Evolutionary conservation across 1,284 basidiomycete species (phyloP), one percentile per base, ranked within the genome.

Genomic region (Sanghuangporus sanghuang): DNA sequence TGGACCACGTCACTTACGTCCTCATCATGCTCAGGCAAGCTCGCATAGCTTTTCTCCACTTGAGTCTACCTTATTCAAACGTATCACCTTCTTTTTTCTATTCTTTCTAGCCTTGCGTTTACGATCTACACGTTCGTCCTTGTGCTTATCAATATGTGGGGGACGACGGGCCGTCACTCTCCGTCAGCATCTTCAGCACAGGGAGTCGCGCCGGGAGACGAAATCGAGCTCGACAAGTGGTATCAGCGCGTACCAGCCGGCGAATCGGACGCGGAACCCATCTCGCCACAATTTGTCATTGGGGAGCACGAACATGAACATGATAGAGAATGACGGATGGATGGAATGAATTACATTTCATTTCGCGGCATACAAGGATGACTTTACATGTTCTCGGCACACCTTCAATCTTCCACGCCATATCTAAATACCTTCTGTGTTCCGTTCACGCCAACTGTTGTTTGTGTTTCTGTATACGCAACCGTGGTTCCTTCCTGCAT

Each of bases 1-100:
- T 95, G 84, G 93, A 95, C 72, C 92, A 95, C 71, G 92, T 95
- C 67, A 92, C 93, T 0, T 96, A 96, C 70, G 81, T 90, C 50
- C 78, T 95, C 7, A 87, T 91, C 71, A 87, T 93, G 80, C 92
- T 90, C 75, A 93, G 90, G 85, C 86, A 56, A 57, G 77, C 70
- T 32, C 6, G 7, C 36, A 27, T 48, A 16, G 6, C 12, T 6
- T 46, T 12, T 36, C 11, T 11, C 27, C 36, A 42, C 32, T 53
- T 36, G 40, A 36, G 38, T 48, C 27, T 39, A 6, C 6, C 32
- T 11, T 35, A 35, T n/a, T 32, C 60, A 40, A 50, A 23, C 18
- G n/a, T 6, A 46, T 18, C 44, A 11, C 55, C 57, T 27, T 35
- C 16, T 16, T 16, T 16, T 16, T 16, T 16, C 16, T 0, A 50